Evolutionary conservation across 2,329 filamentous ascomycete genomes (phyloP), one percentile per base, ranked within the genome.

Genomic region (Diplodia sapinea): DNA sequence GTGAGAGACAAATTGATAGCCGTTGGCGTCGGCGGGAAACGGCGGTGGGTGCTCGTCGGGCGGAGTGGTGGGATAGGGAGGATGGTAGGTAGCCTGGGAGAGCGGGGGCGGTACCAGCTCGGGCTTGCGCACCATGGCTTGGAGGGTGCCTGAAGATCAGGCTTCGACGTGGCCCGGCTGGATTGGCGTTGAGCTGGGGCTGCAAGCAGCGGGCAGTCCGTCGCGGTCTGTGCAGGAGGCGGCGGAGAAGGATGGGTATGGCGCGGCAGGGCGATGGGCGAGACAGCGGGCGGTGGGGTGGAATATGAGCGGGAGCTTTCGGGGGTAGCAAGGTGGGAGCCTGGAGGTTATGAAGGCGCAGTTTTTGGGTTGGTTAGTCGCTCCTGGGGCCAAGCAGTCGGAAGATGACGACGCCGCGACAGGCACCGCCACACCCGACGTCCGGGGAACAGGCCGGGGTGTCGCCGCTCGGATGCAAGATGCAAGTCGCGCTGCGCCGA

Each of bases 61-160:
- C 2, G 82, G 81, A 0, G 79, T 79, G 2, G 77, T 78, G 15
- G 82, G 82, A 66, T 84, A 83, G 2, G 82, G 82, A 29, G 80
- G 81, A 23, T 79, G 78, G 70, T 78, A 71, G 15, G 70, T 67
- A 6, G 79, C 75, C 67, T 78, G 76, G 7, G 75, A 76, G 11
- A 80, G 76, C 7, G 79, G 77, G 47, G 77, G 74, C 12, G 81
- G 81, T 61, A 80, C 77, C 52, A 81, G 74, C 31, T 79, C 75
- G 8, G 80, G 76, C 69, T 82, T 82, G 65, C 80, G 80, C 63
- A 83, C 81, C 82, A 84, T 84, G 50, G 20, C 13, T 31, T 26
- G 20, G 43, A 26, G 17, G 43, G 26, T 63, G 47, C 59, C 43
- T 51, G 59, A 38, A 36, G 23, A 38, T 36, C 59, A 51, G 59